Evolutionary conservation across 768 basidiomycete genomes (phyloP).

Genomic region (Heimioporus sp.): DNA sequence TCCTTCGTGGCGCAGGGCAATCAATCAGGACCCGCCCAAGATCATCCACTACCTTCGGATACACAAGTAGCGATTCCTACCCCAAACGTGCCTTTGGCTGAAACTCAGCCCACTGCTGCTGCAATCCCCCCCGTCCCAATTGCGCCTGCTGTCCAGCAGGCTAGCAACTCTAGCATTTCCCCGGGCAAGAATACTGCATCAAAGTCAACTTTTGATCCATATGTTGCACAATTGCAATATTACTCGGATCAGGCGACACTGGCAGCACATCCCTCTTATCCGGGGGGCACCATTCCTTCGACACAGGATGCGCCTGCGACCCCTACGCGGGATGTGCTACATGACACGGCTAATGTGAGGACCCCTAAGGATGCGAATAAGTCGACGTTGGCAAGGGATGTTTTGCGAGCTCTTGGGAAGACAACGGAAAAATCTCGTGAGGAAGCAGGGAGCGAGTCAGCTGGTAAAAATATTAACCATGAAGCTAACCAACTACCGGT

Average conservation of each 20-base stretch:
- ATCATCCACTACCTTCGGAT: background rate
- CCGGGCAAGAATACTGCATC: background rate
- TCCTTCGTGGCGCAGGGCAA: slow-evolving; percentile 4
- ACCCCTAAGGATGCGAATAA: slow-evolving; percentile 45
- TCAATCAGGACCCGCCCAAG: background rate
- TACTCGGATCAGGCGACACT: slow-evolving; percentile 20
- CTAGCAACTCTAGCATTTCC: background rate
- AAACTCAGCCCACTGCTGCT: background rate
- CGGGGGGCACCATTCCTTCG: background rate
- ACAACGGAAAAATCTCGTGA: slow-evolving; percentile 4
- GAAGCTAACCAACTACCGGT: background rate
- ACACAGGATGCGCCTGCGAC: slow-evolving; percentile 3
- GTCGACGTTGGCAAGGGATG: slow-evolving; percentile 52
- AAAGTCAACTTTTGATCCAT: background rate
- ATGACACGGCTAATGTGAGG: slow-evolving; percentile 5
- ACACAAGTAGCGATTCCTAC: background rate
- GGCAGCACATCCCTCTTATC: slow-evolving; percentile 4
- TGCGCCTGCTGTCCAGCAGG: background rate
- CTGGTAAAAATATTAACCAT: background rate
- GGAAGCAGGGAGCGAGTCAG: slow-evolving; percentile 5
- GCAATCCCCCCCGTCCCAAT: background rate
- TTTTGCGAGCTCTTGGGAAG: slow-evolving; percentile 50
- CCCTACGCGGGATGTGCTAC: slow-evolving; percentile 4
- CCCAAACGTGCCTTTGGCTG: background rate
- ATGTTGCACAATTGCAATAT: slow-evolving; percentile 18